These are phyloP conservation scores for Collybiopsis confluens DNA, from an alignment of 768 basidiomycete genomes.

Conservation along the genomic window DNA sequence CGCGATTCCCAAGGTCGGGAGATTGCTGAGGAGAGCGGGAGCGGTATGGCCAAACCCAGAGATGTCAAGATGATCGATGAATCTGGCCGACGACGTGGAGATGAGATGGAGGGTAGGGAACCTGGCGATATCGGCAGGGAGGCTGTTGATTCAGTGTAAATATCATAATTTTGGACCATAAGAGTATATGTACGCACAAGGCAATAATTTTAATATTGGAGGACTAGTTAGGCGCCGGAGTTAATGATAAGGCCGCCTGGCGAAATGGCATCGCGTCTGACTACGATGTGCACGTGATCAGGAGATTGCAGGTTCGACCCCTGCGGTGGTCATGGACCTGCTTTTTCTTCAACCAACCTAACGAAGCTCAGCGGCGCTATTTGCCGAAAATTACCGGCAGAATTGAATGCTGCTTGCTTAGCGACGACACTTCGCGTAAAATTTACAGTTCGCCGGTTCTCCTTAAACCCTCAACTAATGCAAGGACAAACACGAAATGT, in stretches of 20 bases:
- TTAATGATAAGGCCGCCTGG: constrained; percentile 90
- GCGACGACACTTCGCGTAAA: too few species aligned
- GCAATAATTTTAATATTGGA: too few species aligned
- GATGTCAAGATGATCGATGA: neutral
- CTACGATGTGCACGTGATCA: constrained; percentile 63
- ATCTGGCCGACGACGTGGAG: neutral
- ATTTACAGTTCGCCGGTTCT: too few species aligned
- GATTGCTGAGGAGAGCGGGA: neutral
- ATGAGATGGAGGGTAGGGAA: neutral
- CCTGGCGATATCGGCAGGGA: too few species aligned
- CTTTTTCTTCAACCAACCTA: neutral
- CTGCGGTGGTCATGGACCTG: constrained; percentile 76
- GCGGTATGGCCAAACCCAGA: neutral
- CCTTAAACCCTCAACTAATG: too few species aligned
- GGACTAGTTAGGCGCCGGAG: too few species aligned
- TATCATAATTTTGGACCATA: too few species aligned
- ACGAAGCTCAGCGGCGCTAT: neutral
- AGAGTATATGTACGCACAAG: too few species aligned
- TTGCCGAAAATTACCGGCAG: too few species aligned
- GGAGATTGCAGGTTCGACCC: constrained; percentile 93
- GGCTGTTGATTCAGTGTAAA: too few species aligned
- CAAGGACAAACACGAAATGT: too few species aligned
- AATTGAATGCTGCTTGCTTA: too few species aligned
- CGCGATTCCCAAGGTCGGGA: constrained; percentile 4
- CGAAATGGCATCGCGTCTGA: constrained; percentile 95